Base-by-base conservation (phyloP, 257 asterid genomes). In the Plantago major region DNA sequence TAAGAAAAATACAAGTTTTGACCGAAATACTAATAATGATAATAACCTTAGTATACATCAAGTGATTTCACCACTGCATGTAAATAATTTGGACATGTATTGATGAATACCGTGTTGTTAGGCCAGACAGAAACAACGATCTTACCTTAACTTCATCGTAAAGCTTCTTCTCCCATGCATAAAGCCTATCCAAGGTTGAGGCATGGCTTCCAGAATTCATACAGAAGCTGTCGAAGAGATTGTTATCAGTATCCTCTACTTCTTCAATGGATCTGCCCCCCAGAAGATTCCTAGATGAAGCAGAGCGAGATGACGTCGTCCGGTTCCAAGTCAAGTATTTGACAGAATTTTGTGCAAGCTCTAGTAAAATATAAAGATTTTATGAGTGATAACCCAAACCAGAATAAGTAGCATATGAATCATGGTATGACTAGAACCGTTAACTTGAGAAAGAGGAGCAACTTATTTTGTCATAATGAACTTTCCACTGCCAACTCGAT, bases 131-230 rank as follows among this genome's bases (percentile, higher is more conserved):
- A 57, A 26, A 65, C 44, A 22, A 59, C 46, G 37, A 47, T 42
- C 22, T 11, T 77, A 83, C 99, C 99, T 93, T 89, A 71, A 93
- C 97, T 85, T 93, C 99, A 16, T 93, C 97, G 58, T 85, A 93
- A 60, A 93, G 92, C 81, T 93, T 93, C 83, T 85, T 87, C 75
- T 93, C 99, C 99, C 99, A 93, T 22, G 97, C 99, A 75, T 81
- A 83, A 47, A 93, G 84, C 74, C 96, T 76, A 69, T 89, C 99
- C 71, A 93, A 77, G 55, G 97, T 93, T 46, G 96, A 93, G 62
- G 99, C 99, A 66, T 93, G 99, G 62, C 95, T 93, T 67, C 99
- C 94, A 45, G 97, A 84, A 63, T 74, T 79, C 99, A 89, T 93
- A 70, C 88, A 83, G 57, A 82, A 79, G 78, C 76, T 83, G 63